These are phyloP conservation scores for Cardamine resedifolia DNA, from an alignment of 345 rosid genomes.

Conservation along the genomic window DNA sequence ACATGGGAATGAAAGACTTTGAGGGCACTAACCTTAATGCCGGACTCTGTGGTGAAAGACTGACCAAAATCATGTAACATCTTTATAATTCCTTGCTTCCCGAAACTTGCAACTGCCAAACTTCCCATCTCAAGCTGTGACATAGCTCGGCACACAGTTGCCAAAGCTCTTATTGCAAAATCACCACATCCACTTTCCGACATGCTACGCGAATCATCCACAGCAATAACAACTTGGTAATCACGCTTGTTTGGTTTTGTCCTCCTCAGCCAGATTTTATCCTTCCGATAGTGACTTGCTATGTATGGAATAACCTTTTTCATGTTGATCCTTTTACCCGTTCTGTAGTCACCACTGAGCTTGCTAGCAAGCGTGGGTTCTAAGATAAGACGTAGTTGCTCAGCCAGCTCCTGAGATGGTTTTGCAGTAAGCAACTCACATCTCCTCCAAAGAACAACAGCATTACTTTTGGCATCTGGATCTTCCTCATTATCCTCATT, in stretches of 20 bases:
- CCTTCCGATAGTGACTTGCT: slow-evolving; percentile 91
- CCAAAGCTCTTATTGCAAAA: slow-evolving; percentile 88
- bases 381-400: slow-evolving; percentile 89
- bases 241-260: slow-evolving; percentile 96
- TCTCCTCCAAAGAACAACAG: slow-evolving; percentile 70
- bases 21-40: slow-evolving; percentile 63
- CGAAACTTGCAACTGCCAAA: slow-evolving; percentile 90
- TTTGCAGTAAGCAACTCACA: slow-evolving; percentile 72
- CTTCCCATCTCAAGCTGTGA: slow-evolving; percentile 93
- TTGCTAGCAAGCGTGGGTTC: slow-evolving; percentile 93
- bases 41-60: slow-evolving; percentile 81
- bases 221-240: slow-evolving; percentile 87
- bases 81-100: slow-evolving; percentile 74
- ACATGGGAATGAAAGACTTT: background rate
- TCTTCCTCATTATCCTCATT: slow-evolving; percentile 47
- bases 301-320: slow-evolving; percentile 95
- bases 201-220: slow-evolving; percentile 96
- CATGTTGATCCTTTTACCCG: slow-evolving; percentile 97
- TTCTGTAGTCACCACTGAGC: slow-evolving; percentile 93
- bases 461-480: slow-evolving; percentile 48
- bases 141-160: slow-evolving; percentile 89
- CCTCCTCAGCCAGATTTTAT: slow-evolving; percentile 94
- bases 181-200: slow-evolving; percentile 82
- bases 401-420: slow-evolving; percentile 90
- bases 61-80: slow-evolving; percentile 87